Percentiles rank a stretch among this genome's conserved stretches.
Conservation (phyloP, 768 basidiomycete species). For the Russula emetica region DNA sequence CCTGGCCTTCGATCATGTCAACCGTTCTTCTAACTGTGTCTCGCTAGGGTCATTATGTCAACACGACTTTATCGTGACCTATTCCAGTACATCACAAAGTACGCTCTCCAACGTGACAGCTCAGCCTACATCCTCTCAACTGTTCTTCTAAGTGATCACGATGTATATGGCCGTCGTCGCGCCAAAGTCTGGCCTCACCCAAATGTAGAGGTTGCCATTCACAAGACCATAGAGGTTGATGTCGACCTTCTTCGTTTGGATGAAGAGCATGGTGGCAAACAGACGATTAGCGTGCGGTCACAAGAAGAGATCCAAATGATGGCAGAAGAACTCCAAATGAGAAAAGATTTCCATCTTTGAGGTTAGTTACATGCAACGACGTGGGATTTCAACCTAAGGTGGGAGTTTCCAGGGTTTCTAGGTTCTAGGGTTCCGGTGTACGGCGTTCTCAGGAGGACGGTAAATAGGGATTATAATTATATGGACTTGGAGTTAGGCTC, state of each 20-base stretch:
- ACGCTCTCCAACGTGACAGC: slow-evolving; percentile 12
- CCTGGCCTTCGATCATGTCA: neutral
- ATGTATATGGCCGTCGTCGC: slow-evolving; percentile 20
- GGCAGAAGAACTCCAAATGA: slow-evolving; percentile 17
- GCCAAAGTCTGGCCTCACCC: slow-evolving; percentile 9
- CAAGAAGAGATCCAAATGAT: slow-evolving; percentile 16
- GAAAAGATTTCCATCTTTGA: slow-evolving; percentile 21
- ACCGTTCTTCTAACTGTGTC: neutral
- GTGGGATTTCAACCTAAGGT: neutral
- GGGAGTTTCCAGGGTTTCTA: neutral
- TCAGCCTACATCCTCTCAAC: slow-evolving; percentile 15
- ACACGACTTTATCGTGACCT: slow-evolving; percentile 26
- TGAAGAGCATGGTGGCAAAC: slow-evolving; percentile 12
- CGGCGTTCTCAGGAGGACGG: neutral
- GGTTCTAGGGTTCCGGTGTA: neutral
- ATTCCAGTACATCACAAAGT: slow-evolving; percentile 27
- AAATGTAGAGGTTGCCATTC: slow-evolving; percentile 22
- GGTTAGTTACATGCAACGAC: slow-evolving; percentile 9
- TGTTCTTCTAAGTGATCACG: slow-evolving; percentile 22
- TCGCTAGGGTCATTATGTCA: slow-evolving; percentile 23
- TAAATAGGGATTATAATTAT: neutral
- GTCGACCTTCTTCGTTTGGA: slow-evolving; percentile 16
- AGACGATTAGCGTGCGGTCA: slow-evolving; percentile 9
- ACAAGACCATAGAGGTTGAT: slow-evolving; percentile 21
- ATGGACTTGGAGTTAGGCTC: slow-evolving; percentile 1